Evolutionary conservation across 352 stramenopile species (phyloP).

Genomic region (Globisporangium sylvaticum): DNA sequence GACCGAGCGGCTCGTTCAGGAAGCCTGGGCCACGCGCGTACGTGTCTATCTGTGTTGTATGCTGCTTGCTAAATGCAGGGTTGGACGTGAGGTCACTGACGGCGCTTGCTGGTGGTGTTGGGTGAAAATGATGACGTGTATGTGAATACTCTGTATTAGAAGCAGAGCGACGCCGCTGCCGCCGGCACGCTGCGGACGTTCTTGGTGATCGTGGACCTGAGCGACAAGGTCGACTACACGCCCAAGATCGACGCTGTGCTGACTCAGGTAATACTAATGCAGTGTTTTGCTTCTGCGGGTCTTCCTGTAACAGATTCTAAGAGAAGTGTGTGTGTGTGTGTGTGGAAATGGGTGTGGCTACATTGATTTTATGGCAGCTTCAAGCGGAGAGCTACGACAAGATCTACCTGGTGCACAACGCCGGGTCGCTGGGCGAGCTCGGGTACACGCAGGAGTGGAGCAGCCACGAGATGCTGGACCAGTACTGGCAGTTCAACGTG

Average conservation of each 20-base stretch:
- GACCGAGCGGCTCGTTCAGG: slow-evolving; percentile 37
- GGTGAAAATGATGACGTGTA: not conserved
- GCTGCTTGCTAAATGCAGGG: not conserved
- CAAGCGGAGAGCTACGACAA: slow-evolving; percentile 28
- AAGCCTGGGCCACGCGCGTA: slow-evolving; percentile 27
- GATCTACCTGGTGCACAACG: slow-evolving; percentile 81
- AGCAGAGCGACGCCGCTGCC: slow-evolving; percentile 7
- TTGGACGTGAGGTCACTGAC: not conserved
- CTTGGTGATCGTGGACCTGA: slow-evolving; percentile 42
- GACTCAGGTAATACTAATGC: slow-evolving; percentile 19
- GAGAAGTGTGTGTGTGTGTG: not conserved
- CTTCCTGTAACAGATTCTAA: not conserved
- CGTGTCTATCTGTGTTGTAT: not conserved
- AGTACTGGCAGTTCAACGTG: slow-evolving; percentile 83
- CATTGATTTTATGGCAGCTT: slow-evolving; percentile 20
- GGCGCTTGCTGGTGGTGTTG: not conserved
- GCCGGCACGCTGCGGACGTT: slow-evolving; percentile 27
- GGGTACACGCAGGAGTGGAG: slow-evolving; percentile 47
- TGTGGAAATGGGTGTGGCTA: not conserved
- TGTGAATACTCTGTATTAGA: not conserved
- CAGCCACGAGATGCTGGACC: slow-evolving; percentile 35
- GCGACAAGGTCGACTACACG: slow-evolving; percentile 37
- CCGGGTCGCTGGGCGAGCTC: slow-evolving; percentile 69
- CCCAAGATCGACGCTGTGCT: slow-evolving; percentile 46
- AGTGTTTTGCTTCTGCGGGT: not conserved